Evolutionary conservation across 2,329 filamentous ascomycete species (phyloP), one percentile per base, ranked within the genome.

Genomic region (Nigrospora oryzae): DNA sequence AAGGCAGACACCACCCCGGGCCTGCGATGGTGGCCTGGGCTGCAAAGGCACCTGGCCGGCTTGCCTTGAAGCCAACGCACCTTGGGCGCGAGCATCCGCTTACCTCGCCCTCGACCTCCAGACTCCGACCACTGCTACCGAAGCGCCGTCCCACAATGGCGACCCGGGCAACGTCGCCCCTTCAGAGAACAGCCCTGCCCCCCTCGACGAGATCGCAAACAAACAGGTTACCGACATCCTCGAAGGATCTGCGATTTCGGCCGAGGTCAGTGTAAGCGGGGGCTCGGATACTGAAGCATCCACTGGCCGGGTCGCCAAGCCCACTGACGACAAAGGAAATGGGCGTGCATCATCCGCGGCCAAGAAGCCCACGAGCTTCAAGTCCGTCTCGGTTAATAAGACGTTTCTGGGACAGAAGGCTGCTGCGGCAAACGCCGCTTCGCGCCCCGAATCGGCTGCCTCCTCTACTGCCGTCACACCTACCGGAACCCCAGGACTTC

Each of bases 331-430:
- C 46, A 79, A 75, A 55, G 71, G 73, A 40, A 79, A 87, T 60
- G 67, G 67, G 49, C 79, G 79, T 47, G 70, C 70, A 10, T 69
- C 72, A 51, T 74, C 83, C 49, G 58, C 81, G 4, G 70, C 81
- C 50, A 89, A 86, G 73, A 91, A 88, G 64, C 81, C 83, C 16
- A 69, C 82, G 15, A 83, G 81, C 12, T 93, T 94, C 73, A 94
- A 93, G 65, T 79, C 87, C 15, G 84, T 93, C 40, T 90, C 86
- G 5, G 85, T 91, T 53, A 91, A 90, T 53, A 89, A 86, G 65
- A 89, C 80, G 37, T 94, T 91, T 59, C 73, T 93, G 33, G 79
- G 78, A n/a, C 79, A 85, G 48, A 91, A 91, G 63, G 74, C 67
- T 38, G 61, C 71, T 15, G 61, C 16, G 15, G 36, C 68, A 15